A percentile compares a stretch with the other conserved stretches of the same genome.
phyloP scores from a whole-genome alignment of 192 early-diverging fungal genomes.

The Powellomyces hirtus region DNA sequence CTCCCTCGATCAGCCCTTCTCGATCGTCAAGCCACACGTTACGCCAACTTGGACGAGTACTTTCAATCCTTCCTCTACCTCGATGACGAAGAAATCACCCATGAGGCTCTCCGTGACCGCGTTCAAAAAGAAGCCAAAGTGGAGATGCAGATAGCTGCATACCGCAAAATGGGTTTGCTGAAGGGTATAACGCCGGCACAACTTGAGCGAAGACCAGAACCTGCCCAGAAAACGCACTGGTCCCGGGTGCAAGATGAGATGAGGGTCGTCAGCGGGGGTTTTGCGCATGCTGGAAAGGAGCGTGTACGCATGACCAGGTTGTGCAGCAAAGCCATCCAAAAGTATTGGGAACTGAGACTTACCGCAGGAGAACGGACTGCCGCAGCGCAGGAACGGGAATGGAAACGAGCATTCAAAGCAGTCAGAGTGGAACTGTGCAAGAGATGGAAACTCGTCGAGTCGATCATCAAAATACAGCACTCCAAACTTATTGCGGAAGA shows the following conservation, averaged over 20 bases:
- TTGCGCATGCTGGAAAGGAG: constrained; percentile 35
- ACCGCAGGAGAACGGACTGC: constrained; percentile 50
- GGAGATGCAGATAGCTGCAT: constrained; percentile 39
- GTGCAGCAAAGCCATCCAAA: constrained; percentile 40
- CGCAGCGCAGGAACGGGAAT: constrained; percentile 48
- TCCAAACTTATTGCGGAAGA: constrained; percentile 59
- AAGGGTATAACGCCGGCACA: constrained; percentile 4
- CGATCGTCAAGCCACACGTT: constrained; percentile 4
- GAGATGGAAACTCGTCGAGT: constrained; percentile 56
- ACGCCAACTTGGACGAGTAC: constrained; percentile 14
- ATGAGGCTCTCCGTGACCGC: constrained; percentile 38
- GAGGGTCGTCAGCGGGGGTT: constrained; percentile 23
- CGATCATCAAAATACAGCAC: constrained; percentile 44
- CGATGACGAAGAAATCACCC: constrained; percentile 64
- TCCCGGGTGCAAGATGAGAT: constrained; percentile 46
- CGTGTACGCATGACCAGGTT: constrained; percentile 38
- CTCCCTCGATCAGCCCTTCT: constrained; percentile 8
- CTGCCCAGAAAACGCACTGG: constrained; percentile 34
- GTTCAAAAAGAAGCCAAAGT: constrained; percentile 40
- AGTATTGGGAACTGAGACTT: constrained; percentile 56
- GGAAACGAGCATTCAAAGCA: constrained; percentile 54
- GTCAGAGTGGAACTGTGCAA: constrained; percentile 63
- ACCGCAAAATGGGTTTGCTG: constrained; percentile 49
- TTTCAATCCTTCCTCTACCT: constrained; percentile 54
- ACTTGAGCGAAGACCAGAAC: constrained; percentile 35